phyloP scores from a whole-genome alignment of 176 grass and related monocot species.

The Ampelocalamus luodianensis region DNA sequence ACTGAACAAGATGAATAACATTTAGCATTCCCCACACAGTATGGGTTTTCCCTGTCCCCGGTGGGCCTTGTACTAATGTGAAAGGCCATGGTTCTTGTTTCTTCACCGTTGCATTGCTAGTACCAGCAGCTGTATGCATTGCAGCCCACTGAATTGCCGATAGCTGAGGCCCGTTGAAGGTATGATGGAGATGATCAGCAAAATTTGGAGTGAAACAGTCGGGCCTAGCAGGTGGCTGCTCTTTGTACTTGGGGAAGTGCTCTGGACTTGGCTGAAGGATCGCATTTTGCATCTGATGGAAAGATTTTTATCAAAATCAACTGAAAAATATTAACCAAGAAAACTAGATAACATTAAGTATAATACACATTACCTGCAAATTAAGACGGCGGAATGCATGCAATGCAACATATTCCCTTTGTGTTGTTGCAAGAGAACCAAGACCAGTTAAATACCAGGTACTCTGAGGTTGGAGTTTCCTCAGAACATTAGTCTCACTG shows the following conservation, averaged over 20 bases:
- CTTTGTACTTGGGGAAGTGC: constrained; percentile 94
- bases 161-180: constrained; percentile 88
- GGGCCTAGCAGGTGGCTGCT: constrained; percentile 86
- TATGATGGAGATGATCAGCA: constrained; percentile 79
- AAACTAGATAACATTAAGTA: background rate
- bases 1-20: constrained; percentile 99
- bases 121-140: constrained; percentile 97
- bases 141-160: constrained; percentile 99
- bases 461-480: constrained; percentile 79
- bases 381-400: constrained; percentile 94
- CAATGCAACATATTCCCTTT: constrained; percentile 91
- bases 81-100: constrained; percentile 99
- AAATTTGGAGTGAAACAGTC: constrained; percentile 96
- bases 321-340: constrained; percentile 10
- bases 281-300: constrained; percentile 90
- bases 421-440: constrained; percentile 96
- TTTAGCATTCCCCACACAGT: constrained; percentile 99
- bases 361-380: constrained; percentile 58
- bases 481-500: constrained; percentile 71
- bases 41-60: constrained; percentile 97
- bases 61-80: constrained; percentile 96
- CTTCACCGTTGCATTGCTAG: constrained; percentile 70
- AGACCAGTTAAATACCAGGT: constrained; percentile 83
- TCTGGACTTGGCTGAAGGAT: constrained; percentile 97
- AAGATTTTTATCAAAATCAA: constrained; percentile 32